phyloP scores from a whole-genome alignment of 805 yeast genomes.

The Wickerhamiella galacta region DNA sequence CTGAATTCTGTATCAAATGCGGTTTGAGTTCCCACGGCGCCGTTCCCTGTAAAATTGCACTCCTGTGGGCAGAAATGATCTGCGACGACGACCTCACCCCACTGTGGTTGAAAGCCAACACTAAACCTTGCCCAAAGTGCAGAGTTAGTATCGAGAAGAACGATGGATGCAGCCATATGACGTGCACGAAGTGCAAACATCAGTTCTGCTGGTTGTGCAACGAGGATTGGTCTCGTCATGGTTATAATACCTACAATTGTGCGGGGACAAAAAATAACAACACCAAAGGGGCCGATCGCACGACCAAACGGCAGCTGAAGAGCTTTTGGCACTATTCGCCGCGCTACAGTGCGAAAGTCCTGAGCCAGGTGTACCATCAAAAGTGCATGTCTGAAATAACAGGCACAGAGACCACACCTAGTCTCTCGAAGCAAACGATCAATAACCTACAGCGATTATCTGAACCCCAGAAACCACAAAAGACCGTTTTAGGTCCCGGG shows the following conservation, averaged over 20 bases:
- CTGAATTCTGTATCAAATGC: slow-evolving; percentile 69
- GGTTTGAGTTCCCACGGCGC: slow-evolving; percentile 66
- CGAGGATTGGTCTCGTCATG: slow-evolving; percentile 60
- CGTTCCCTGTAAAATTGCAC: slow-evolving; percentile 55
- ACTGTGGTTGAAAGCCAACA: slow-evolving; percentile 72
- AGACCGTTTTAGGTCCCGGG: no score
- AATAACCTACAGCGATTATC: no score
- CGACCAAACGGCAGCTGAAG: neutral
- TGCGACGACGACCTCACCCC: slow-evolving; percentile 76
- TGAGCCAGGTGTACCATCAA: slow-evolving; percentile 1
- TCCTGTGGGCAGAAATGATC: slow-evolving; percentile 62
- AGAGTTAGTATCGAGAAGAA: slow-evolving; percentile 66
- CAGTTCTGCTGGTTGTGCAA: slow-evolving; percentile 93
- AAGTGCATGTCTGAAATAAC: no score
- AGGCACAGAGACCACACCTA: no score
- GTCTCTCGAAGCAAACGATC: no score
- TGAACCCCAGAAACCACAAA: no score
- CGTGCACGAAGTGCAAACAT: slow-evolving; percentile 55
- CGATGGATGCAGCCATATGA: slow-evolving; percentile 97
- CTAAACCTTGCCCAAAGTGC: slow-evolving; percentile 80
- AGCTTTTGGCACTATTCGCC: slow-evolving; percentile 7
- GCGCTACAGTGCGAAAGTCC: slow-evolving; percentile 2
- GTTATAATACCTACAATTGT: slow-evolving; percentile 48
- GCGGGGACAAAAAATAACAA: slow-evolving; percentile 18
- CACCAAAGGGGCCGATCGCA: neutral